Base-by-base conservation (phyloP, 768 basidiomycete species). In the Dentipellis sp. region DNA sequence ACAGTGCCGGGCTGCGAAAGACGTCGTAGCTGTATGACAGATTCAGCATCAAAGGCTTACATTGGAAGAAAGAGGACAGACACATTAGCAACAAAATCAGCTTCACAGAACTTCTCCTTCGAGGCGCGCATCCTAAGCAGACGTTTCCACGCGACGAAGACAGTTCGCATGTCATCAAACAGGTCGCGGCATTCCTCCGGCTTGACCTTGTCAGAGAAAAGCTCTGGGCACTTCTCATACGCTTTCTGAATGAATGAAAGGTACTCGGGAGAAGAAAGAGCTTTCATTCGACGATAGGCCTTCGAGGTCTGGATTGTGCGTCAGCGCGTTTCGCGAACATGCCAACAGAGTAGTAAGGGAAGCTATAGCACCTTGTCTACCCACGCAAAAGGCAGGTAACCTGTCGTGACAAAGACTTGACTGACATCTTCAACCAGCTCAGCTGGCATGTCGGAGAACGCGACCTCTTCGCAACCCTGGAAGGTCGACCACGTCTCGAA, bases 1-100 rank as follows among this genome's bases (percentile, higher is more conserved):
- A 65, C 9, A 80, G 60, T 2, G 77, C 77, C 47, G 75, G 69
- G 49, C 72, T 75, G 19, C 81, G 76, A 45, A 82, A 69, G 21
- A 74, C 63, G 55, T 78, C 75, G 56, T 82, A 81, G 6, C 78
- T 79, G 55, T 40, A 22, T 22, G 23, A 22, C 35, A 17, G 19
- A 53, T 54, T 12, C 29, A 23, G 46, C 3, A 45, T 8, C 16
- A 4, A 17, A n/a, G 14, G 12, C 6, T 4, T 10, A 19, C 11
- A 35, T 29, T 35, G 50, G 16, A 21, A 17, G 17, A 2, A 29
- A 10, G 52, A 55, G 42, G 10, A 66, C 78, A 50, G 64, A 82
- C 78, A 81, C 78, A 51, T 77, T 78, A n/a, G 74, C 73, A 14
- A 72, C 78, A 56, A 73, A 80, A 58, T 81, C 81, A 1, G 79